Evolutionary conservation across 1,284 basidiomycete genomes (phyloP).

Genomic region (Uromyces viciae-fabae): DNA sequence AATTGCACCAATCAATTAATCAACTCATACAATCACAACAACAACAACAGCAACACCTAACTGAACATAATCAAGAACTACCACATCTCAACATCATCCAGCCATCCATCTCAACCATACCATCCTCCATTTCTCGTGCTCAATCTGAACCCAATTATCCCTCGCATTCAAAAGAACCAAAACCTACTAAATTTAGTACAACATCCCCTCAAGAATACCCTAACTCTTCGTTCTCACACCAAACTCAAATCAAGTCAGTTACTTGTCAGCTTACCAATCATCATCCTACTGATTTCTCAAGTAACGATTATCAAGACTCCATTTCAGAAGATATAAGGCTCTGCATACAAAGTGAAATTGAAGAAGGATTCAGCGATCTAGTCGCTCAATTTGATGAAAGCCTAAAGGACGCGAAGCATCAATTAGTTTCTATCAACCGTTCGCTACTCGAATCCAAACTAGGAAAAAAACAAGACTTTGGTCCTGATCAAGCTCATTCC

Average conservation of each 20-base stretch:
- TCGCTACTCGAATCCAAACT: neutral
- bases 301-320: neutral
- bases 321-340: neutral
- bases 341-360: neutral
- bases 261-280: neutral
- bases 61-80: neutral
- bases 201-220: neutral
- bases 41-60: neutral
- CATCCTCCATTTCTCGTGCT: neutral
- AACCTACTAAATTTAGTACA: neutral
- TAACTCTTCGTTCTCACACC: neutral
- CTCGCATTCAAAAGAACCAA: neutral
- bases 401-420: neutral
- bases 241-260: neutral
- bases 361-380: neutral
- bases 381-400: neutral
- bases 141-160: constrained; percentile 7
- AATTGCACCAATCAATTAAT: neutral
- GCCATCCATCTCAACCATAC: neutral
- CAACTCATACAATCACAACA: neutral
- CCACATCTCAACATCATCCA: neutral
- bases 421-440: neutral
- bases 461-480: no score
- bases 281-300: neutral
- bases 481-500: neutral